Evolutionary conservation across 2,329 filamentous ascomycete genomes (phyloP), one percentile per base, ranked within the genome.

Genomic region (Metarhizium brunneum): DNA sequence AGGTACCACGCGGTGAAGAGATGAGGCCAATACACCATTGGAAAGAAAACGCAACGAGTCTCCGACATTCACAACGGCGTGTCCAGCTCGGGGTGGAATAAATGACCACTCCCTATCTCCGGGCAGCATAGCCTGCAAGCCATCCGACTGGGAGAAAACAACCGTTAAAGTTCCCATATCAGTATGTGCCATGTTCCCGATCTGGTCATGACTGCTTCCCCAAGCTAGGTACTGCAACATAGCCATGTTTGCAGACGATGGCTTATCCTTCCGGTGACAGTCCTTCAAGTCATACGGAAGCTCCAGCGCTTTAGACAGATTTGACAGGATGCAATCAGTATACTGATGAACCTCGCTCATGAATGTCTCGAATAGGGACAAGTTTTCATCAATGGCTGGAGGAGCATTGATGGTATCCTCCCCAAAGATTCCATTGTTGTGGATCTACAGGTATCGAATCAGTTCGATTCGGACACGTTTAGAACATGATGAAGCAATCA

Each of bases 371-470:
- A 57, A 57, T 18, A 55, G 53, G 2, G 14, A 14, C 53, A 57
- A 43, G 40, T 55, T 55, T 20, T 52, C 53, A 16, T 57, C 35
- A 30, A 57, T 53, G 16, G 50, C 18, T 52, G 25, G 54, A 52
- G 54, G 54, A 8, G 47, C 43, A 47, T 50, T 52, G 32, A 57
- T 52, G 45, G 54, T 47, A 52, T 49, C 50, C 50, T 54, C 6
- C 18, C 56, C 53, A 20, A 57, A 55, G 25, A 57, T 50, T 11
- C 50, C 56, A 42, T 57, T 55, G 20, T 55, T 57, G 50, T 55
- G 53, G 40, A 57, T 55, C 56, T 57, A 91, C 95, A 35, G 6
- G 32, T 7, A 11, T 35, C 32, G 32, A 35, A 35, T 35, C 10
- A 35, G 32, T 35, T 11, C 32, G 10, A 11, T 11, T 35, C 32